These are phyloP conservation scores for Termitomyces sp. DNA, from an alignment of 768 basidiomycete genomes.

Conservation along the genomic window DNA sequence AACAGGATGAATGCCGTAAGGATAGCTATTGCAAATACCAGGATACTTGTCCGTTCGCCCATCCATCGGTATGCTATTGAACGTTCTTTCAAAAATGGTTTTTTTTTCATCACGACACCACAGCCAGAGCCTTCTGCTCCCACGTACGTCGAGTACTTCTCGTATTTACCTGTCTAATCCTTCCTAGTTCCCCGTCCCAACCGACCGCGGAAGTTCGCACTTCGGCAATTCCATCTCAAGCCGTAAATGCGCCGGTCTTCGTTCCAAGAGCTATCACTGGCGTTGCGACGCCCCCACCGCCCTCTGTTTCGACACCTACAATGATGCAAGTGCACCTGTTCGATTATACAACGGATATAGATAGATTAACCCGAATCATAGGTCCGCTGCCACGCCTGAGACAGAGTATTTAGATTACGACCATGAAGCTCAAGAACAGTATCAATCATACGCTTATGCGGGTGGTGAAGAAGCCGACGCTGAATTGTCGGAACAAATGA, in stretches of 20 bases:
- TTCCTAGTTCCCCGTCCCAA: slow-evolving; percentile 3
- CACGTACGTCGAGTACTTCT: slow-evolving; percentile 20
- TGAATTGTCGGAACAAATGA: slow-evolving; percentile 24
- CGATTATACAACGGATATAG: background rate
- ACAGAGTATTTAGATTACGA: slow-evolving; percentile 16
- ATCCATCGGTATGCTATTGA: slow-evolving; percentile 54
- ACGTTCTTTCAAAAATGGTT: background rate
- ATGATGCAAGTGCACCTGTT: slow-evolving; percentile 14
- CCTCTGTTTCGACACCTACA: slow-evolving; percentile 18
- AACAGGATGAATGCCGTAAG: background rate
- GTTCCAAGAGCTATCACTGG: slow-evolving; percentile 51
- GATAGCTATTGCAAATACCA: slow-evolving; percentile 77
- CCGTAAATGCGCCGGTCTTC: slow-evolving; percentile 81
- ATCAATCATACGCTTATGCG: slow-evolving; percentile 21
- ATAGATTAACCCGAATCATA: background rate
- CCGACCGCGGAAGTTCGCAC: slow-evolving; percentile 23
- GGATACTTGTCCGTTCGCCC: slow-evolving; percentile 80
- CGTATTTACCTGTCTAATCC: background rate
- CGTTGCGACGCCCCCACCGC: slow-evolving; percentile 24
- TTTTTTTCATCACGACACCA: slow-evolving; percentile 4
- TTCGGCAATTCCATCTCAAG: slow-evolving; percentile 46
- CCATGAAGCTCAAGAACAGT: slow-evolving; percentile 15
- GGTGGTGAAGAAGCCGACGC: slow-evolving; percentile 18
- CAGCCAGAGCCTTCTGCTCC: slow-evolving; percentile 19
- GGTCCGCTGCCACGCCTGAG: slow-evolving; percentile 15